phyloP scores from a whole-genome alignment of 2,329 filamentous ascomycete species.

The Aspergillus eucalypticola region DNA sequence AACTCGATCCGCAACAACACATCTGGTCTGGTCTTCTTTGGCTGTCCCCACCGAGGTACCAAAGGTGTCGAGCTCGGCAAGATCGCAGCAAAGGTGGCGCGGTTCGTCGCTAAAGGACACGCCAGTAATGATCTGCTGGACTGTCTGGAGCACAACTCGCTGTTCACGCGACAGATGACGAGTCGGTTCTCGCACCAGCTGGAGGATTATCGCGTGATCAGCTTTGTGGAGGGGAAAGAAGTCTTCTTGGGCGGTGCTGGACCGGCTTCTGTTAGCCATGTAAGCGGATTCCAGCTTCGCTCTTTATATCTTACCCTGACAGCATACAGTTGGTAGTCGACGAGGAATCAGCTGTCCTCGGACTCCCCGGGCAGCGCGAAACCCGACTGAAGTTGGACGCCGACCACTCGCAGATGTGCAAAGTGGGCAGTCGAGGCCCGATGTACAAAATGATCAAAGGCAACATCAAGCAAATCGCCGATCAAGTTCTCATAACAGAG shows the following conservation, averaged over 20 bases:
- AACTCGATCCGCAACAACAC: constrained; percentile 35
- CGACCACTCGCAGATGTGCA: constrained; percentile 40
- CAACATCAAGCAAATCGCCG: constrained; percentile 36
- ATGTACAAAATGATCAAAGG: constrained; percentile 36
- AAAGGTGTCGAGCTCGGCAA: constrained; percentile 36
- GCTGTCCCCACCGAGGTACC: constrained; percentile 36
- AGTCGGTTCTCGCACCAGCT: constrained; percentile 36
- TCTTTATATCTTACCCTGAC: too few species aligned
- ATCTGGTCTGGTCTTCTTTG: constrained; percentile 38
- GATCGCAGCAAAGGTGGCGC: constrained; percentile 36
- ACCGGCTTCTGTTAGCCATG: constrained; percentile 34
- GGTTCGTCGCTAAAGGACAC: constrained; percentile 33
- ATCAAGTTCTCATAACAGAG: constrained; percentile 32
- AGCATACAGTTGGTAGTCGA: constrained; percentile 34
- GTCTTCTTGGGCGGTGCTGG: constrained; percentile 31
- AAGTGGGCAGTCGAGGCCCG: constrained; percentile 28
- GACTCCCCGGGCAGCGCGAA: constrained; percentile 35
- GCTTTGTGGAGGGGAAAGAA: constrained; percentile 38
- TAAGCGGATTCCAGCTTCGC: constrained; percentile 1
- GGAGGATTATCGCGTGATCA: constrained; percentile 37
- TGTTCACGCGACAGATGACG: constrained; percentile 35
- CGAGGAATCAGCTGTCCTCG: constrained; percentile 38
- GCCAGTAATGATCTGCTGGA: constrained; percentile 33
- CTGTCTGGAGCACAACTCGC: constrained; percentile 33
- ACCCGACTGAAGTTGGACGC: constrained; percentile 39